Conservation (phyloP, 2,329 filamentous ascomycete genomes). For the Chaetomium olivaceum region DNA sequence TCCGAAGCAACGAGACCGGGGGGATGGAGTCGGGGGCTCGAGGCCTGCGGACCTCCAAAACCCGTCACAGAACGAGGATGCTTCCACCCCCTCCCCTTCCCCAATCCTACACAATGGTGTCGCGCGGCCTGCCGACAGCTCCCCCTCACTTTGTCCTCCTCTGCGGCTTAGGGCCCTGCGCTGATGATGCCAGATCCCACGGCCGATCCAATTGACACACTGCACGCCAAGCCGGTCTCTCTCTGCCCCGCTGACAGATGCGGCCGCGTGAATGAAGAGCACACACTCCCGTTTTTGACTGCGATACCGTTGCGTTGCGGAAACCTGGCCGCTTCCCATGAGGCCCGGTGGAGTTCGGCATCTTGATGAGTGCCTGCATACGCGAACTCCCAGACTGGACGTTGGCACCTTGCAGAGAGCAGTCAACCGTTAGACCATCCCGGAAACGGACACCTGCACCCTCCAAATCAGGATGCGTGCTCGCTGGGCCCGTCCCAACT, state of each 20-base stretch:
- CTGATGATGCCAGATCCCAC: neutral
- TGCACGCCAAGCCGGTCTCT: slow-evolving; percentile 3
- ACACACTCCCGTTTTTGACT: neutral
- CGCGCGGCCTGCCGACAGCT: neutral
- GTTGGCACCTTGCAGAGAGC: slow-evolving; percentile 5
- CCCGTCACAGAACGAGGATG: slow-evolving; percentile 11
- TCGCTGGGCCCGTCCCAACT: slow-evolving; percentile 9
- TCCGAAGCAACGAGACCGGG: neutral
- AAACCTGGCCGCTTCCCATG: neutral
- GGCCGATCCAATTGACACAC: neutral
- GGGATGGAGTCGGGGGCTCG: too few species aligned
- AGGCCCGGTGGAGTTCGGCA: slow-evolving; percentile 15
- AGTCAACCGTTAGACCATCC: slow-evolving; percentile 14
- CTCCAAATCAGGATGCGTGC: slow-evolving; percentile 14
- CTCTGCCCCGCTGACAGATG: neutral
- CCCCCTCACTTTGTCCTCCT: too few species aligned
- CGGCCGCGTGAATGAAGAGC: neutral
- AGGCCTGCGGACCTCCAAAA: slow-evolving; percentile 7
- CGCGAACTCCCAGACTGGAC: slow-evolving; percentile 15
- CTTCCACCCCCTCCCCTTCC: neutral
- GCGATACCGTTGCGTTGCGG: neutral
- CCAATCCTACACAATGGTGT: too few species aligned
- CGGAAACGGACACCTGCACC: slow-evolving; percentile 7
- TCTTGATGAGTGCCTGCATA: slow-evolving; percentile 21
- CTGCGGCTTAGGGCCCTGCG: neutral